Percentiles rank a stretch among this genome's conserved stretches.
Conservation (phyloP, 1,284 basidiomycete species). For the Kwoniella shivajii region DNA sequence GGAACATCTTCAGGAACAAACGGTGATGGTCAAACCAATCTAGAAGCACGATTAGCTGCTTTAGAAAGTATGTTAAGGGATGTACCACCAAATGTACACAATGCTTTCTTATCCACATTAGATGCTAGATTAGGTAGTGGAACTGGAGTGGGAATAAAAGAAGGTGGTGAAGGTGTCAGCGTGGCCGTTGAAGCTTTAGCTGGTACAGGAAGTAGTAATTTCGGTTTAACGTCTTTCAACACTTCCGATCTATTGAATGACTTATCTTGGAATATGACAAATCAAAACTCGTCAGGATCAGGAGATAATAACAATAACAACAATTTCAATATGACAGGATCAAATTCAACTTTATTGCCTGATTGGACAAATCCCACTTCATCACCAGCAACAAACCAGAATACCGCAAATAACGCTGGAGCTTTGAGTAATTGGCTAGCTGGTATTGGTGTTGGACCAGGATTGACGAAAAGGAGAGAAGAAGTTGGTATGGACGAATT, state of each 20-base stretch:
- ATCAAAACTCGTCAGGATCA: neutral
- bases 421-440: slow-evolving; percentile 16
- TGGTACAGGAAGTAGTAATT: slow-evolving; percentile 11
- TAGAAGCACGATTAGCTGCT: slow-evolving; percentile 52
- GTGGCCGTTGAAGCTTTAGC: slow-evolving; percentile 43
- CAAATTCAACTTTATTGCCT: slow-evolving; percentile 2
- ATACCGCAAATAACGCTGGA: neutral
- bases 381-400: neutral
- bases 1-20: slow-evolving; percentile 2
- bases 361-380: neutral
- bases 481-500: slow-evolving; percentile 41
- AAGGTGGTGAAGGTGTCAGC: slow-evolving; percentile 44
- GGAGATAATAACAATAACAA: neutral
- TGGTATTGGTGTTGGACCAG: slow-evolving; percentile 4
- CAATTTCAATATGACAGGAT: neutral
- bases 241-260: neutral
- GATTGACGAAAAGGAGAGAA: slow-evolving; percentile 19
- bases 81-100: slow-evolving; percentile 54
- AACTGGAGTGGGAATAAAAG: slow-evolving; percentile 45
- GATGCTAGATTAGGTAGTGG: slow-evolving; percentile 50
- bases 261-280: neutral
- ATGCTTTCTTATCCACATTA: slow-evolving; percentile 50
- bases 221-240: neutral
- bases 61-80: slow-evolving; percentile 53
- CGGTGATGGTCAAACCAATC: slow-evolving; percentile 37